Conservation (phyloP, 108 stramenopile species). For the Phaeodactylum tricornutum region DNA sequence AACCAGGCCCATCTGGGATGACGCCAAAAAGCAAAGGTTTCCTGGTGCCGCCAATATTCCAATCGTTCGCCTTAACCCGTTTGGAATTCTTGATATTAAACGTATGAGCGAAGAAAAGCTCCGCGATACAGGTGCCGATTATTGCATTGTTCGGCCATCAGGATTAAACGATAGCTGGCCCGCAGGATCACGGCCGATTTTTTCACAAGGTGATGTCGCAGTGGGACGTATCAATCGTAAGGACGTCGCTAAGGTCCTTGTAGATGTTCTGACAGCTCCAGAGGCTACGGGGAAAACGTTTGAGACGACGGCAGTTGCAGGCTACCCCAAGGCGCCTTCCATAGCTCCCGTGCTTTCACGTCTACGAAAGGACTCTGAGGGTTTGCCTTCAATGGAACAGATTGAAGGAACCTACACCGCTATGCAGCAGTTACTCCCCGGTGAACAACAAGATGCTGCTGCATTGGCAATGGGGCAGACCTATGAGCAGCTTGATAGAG, state of each 20-base stretch:
- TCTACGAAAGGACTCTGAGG: constrained; percentile 26
- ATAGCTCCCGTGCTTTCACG: constrained; percentile 33
- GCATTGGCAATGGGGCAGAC: constrained; percentile 79
- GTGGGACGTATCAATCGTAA: constrained; percentile 84
- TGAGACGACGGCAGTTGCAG: constrained; percentile 69
- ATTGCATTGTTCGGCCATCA: constrained; percentile 79
- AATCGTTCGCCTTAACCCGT: constrained; percentile 89
- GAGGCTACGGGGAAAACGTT: constrained; percentile 88
- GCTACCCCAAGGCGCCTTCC: constrained; percentile 50
- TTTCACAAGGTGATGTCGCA: constrained; percentile 80
- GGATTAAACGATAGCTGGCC: constrained; percentile 91
- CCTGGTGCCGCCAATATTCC: constrained; percentile 79
- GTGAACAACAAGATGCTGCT: constrained; percentile 70
- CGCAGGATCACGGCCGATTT: constrained; percentile 67
- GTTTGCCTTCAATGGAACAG: constrained; percentile 30
- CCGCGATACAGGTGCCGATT: constrained; percentile 42
- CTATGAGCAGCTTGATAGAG: constrained; percentile 77
- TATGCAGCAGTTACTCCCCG: constrained; percentile 81
- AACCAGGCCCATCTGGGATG: constrained; percentile 60
- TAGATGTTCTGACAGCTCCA: constrained; percentile 43
- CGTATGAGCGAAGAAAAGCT: constrained; percentile 57
- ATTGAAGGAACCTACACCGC: constrained; percentile 41
- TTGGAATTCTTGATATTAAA: constrained; percentile 83
- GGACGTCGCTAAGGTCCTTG: constrained; percentile 76
- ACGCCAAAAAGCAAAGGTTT: constrained; percentile 50